phyloP scores from a whole-genome alignment of 306 rosid species.

The Cajanus cajan region DNA sequence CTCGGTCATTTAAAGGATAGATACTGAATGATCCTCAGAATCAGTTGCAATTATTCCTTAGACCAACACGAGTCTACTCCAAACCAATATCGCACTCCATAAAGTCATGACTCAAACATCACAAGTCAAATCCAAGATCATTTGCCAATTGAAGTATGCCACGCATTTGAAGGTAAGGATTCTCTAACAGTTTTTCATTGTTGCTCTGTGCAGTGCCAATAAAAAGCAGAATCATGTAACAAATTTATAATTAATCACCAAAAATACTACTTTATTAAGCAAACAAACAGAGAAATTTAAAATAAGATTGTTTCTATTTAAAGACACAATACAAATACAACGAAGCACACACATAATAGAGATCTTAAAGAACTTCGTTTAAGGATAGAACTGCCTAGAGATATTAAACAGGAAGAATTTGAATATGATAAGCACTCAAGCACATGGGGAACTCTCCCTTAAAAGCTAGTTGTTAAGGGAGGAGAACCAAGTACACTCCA shows the following conservation, averaged over 20 bases:
- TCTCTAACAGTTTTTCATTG: slow-evolving; percentile 91
- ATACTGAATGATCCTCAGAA: slow-evolving; percentile 28
- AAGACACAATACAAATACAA: background rate
- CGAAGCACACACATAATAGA: too few species aligned
- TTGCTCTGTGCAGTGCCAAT: slow-evolving; percentile 57
- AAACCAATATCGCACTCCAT: slow-evolving; percentile 33
- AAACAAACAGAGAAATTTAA: slow-evolving; percentile 6
- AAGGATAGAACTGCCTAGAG: slow-evolving; percentile 4
- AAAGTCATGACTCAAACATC: slow-evolving; percentile 37
- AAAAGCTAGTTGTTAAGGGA: too few species aligned
- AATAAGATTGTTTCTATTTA: background rate
- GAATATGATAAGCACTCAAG: background rate
- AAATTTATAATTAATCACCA: background rate
- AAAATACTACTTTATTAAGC: slow-evolving; percentile 8
- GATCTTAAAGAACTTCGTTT: background rate
- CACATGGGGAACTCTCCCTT: too few species aligned
- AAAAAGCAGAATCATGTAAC: slow-evolving; percentile 32
- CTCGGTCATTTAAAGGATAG: slow-evolving; percentile 19
- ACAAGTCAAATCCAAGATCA: slow-evolving; percentile 72
- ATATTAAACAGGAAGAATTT: background rate
- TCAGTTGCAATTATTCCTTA: slow-evolving; percentile 18
- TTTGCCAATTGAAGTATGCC: slow-evolving; percentile 89
- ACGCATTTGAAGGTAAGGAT: slow-evolving; percentile 96
- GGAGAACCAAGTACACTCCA: too few species aligned
- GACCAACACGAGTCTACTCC: slow-evolving; percentile 32